These are phyloP conservation scores for Oryza longistaminata DNA, from an alignment of 176 grass and related monocot genomes.

Conservation along the genomic window DNA sequence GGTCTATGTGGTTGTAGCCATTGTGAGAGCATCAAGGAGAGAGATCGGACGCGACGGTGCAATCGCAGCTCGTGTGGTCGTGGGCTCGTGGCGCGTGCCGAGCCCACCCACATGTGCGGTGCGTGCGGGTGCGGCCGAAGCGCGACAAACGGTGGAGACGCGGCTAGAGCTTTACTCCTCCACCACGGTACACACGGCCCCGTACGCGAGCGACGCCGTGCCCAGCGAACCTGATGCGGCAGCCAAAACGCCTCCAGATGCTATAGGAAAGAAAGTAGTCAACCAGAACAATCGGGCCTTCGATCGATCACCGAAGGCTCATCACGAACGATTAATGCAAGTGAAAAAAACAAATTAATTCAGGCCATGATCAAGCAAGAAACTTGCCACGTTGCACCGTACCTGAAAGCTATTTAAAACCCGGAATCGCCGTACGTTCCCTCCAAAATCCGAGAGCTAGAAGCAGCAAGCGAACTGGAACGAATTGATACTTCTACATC, in stretches of 20 bases:
- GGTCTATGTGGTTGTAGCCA: too few species aligned
- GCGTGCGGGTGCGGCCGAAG: neutral
- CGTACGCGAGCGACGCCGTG: too few species aligned
- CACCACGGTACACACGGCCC: too few species aligned
- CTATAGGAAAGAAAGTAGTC: too few species aligned
- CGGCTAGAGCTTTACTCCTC: neutral
- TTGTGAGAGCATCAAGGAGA: too few species aligned
- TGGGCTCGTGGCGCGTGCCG: neutral
- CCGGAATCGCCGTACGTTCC: neutral
- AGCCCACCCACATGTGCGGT: slow-evolving; percentile 17
- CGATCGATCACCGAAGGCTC: too few species aligned
- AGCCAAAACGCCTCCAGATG: too few species aligned
- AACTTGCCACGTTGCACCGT: neutral
- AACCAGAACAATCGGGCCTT: too few species aligned
- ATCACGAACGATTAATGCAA: neutral
- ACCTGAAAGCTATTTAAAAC: slow-evolving; percentile 43
- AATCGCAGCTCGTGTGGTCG: neutral
- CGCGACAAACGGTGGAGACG: neutral
- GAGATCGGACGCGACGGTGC: neutral
- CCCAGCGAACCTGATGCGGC: too few species aligned
- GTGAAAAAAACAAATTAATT: neutral
- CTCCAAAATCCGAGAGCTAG: neutral
- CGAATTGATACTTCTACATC: neutral
- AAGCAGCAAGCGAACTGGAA: neutral
- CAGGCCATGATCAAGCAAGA: neutral